Percentiles rank a stretch among this genome's conserved stretches.
Conservation (phyloP, 192 early-diverging fungal genomes). For the Gamsiella multidivaricata region DNA sequence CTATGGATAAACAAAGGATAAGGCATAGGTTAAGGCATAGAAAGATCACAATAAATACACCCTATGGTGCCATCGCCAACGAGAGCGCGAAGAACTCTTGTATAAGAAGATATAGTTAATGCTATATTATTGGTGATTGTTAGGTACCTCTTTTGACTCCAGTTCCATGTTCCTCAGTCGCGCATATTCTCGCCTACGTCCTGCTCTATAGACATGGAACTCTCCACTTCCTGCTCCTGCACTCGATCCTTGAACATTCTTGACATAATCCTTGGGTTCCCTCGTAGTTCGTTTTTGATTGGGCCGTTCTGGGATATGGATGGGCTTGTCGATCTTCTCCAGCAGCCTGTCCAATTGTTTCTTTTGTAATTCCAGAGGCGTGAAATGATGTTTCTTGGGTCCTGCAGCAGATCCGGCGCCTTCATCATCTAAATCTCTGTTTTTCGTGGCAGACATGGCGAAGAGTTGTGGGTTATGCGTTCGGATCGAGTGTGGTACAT, state of each 20-base stretch:
- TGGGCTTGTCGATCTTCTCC: conserved; percentile 82
- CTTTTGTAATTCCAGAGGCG: conserved; percentile 63
- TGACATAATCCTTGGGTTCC: conserved; percentile 86
- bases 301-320: conserved; percentile 72
- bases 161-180: conserved; percentile 85
- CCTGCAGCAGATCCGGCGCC: neutral
- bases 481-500: neutral
- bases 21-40: no score
- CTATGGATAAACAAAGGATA: no score
- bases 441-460: conserved; percentile 16
- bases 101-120: no score
- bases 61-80: no score
- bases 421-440: conserved; percentile 23
- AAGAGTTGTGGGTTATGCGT: neutral
- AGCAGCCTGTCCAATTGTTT: conserved; percentile 78
- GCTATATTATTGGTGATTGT: no score
- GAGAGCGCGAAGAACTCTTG: no score
- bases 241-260: conserved; percentile 92
- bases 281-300: conserved; percentile 60
- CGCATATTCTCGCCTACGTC: conserved; percentile 86
- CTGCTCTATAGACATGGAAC: conserved; percentile 93
- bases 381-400: conserved; percentile 58
- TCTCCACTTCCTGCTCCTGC: conserved; percentile 97
- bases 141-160: conserved; percentile 74
- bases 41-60: neutral